These are phyloP conservation scores for Metschnikowia bowlesiae DNA, from an alignment of 805 yeast genomes.

Conservation along the genomic window DNA sequence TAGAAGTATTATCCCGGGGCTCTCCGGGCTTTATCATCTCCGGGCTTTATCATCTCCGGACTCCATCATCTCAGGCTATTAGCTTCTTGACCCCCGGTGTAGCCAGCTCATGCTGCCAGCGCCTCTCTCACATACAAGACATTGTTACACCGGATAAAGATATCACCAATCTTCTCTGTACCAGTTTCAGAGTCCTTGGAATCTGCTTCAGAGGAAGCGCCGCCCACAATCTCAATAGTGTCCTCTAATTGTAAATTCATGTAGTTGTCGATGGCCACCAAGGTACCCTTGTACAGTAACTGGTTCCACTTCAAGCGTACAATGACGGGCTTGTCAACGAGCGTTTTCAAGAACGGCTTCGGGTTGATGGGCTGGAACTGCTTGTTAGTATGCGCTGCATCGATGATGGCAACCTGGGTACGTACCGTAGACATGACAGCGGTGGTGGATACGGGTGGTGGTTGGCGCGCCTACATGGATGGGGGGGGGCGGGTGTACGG, in stretches of 20 bases:
- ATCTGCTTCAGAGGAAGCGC: no score
- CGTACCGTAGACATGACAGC: not conserved
- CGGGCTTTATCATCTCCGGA: no score
- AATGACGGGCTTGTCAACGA: slow-evolving; percentile 64
- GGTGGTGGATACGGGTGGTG: not conserved
- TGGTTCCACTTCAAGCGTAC: slow-evolving; percentile 87
- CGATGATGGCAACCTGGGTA: not conserved
- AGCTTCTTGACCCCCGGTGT: no score
- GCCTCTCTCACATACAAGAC: slow-evolving; percentile 67
- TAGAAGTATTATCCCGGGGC: no score
- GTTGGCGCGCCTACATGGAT: not conserved
- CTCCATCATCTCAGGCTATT: no score
- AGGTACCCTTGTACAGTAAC: slow-evolving; percentile 78
- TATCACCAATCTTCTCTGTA: slow-evolving; percentile 53
- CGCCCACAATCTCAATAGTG: slow-evolving; percentile 43
- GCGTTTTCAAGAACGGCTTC: slow-evolving; percentile 78
- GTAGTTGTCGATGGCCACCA: slow-evolving; percentile 81
- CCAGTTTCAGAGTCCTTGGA: no score
- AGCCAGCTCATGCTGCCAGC: not conserved
- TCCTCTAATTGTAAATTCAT: slow-evolving; percentile 80
- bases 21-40: no score
- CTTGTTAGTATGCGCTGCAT: slow-evolving; percentile 5
- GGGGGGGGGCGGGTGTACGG: no score
- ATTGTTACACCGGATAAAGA: slow-evolving; percentile 87
- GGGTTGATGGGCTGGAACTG: slow-evolving; percentile 71